A percentile compares a stretch with the other conserved stretches of the same genome.
Conservation (phyloP, 768 basidiomycete species). For the Auricularia auricula-judae region DNA sequence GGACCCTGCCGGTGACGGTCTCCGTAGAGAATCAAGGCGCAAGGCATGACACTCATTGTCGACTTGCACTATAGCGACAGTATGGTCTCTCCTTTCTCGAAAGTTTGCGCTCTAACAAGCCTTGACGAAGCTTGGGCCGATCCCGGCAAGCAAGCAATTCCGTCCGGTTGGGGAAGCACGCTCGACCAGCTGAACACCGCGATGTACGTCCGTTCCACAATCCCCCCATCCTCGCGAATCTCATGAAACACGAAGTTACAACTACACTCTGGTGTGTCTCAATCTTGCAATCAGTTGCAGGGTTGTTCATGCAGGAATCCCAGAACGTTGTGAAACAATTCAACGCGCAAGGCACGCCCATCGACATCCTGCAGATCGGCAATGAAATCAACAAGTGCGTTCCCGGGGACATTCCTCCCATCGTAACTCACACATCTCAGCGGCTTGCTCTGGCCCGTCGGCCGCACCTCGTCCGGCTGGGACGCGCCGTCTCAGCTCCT, state of each 20-base stretch:
- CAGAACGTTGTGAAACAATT: conserved; percentile 40
- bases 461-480: conserved; percentile 41
- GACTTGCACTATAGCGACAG: conserved; percentile 57
- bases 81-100: no score
- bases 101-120: no score
- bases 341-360: conserved; percentile 40
- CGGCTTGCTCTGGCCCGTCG: conserved; percentile 52
- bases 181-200: conserved; percentile 43
- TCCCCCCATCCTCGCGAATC: no score
- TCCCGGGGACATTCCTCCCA: not conserved
- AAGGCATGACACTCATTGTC: conserved; percentile 43
- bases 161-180: conserved; percentile 40
- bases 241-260: not conserved
- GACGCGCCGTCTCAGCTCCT: conserved; percentile 45
- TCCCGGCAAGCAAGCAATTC: conserved; percentile 50
- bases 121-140: no score
- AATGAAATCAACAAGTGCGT: conserved; percentile 44
- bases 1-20: no score
- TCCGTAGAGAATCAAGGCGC: conserved; percentile 38
- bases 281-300: not conserved
- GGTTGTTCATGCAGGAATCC: conserved; percentile 28
- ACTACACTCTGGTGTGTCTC: conserved; percentile 29
- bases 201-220: no score
- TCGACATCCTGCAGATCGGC: conserved; percentile 44
- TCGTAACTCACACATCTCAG: conserved; percentile 11